A percentile compares a stretch with the other conserved stretches of the same genome.
Evolutionary conservation across 2,329 filamentous ascomycete species (phyloP).

Genomic region (Penicillium palitans): DNA sequence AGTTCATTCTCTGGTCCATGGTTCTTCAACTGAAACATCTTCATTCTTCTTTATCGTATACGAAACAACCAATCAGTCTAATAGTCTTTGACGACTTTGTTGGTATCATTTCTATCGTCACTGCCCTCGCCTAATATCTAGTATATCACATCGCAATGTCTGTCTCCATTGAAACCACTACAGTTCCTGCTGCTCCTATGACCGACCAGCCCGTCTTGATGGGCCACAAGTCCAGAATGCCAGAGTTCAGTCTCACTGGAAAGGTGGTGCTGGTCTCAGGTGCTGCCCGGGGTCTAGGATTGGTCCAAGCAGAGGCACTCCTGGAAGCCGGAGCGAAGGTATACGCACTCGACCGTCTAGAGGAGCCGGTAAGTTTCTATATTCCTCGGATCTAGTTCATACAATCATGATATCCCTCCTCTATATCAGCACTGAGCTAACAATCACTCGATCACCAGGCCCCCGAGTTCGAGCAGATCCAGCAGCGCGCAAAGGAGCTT

Average conservation of each 20-base stretch:
- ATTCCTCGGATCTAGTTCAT: not conserved
- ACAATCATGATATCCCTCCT: no score
- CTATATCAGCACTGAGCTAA: not conserved
- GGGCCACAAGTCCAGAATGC: conserved; percentile 49
- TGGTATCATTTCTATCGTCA: conserved; percentile 3
- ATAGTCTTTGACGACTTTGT: not conserved
- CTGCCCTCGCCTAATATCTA: conserved; percentile 8
- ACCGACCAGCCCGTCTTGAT: conserved; percentile 31
- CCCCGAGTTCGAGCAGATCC: conserved; percentile 64
- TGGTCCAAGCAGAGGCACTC: conserved; percentile 71
- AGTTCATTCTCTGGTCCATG: not conserved
- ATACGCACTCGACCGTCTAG: conserved; percentile 47
- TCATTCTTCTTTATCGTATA: not conserved
- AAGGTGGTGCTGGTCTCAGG: conserved; percentile 72
- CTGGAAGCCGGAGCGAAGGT: conserved; percentile 70
- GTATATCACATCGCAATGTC: conserved; percentile 28
- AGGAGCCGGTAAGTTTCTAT: conserved; percentile 37
- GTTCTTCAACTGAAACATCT: not conserved
- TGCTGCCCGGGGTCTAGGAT: conserved; percentile 69
- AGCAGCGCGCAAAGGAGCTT: conserved; percentile 65
- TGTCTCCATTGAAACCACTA: conserved; percentile 36
- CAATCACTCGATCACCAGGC: conserved; percentile 30
- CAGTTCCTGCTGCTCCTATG: conserved; percentile 28
- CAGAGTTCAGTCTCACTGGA: conserved; percentile 73
- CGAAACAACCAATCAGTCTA: not conserved